A percentile compares a stretch with the other conserved stretches of the same genome.
phyloP scores from a whole-genome alignment of 306 rosid species.

The Quercus variabilis region DNA sequence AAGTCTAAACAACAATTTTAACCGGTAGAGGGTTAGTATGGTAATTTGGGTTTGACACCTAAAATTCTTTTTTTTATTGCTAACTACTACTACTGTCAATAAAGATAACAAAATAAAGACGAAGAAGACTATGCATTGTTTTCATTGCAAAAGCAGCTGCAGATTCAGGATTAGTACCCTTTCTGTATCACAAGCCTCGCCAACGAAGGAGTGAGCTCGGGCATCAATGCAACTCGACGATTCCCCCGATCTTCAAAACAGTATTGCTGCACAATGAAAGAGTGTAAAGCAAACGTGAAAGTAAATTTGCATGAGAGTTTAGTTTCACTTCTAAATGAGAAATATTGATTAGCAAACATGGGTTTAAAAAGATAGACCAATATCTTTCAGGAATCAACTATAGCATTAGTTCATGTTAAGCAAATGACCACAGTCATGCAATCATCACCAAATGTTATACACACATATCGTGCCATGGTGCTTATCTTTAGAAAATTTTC shows the following conservation, averaged over 20 bases:
- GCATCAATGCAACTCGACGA: conserved; percentile 10
- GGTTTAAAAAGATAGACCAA: background rate
- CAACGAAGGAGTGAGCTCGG: conserved; percentile 95
- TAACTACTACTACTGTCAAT: too few species aligned
- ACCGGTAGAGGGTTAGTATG: background rate
- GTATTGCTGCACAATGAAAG: conserved; percentile 64
- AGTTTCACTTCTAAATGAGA: background rate
- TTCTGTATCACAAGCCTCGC: conserved; percentile 95
- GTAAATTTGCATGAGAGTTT: background rate
- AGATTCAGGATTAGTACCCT: conserved; percentile 57
- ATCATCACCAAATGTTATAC: background rate
- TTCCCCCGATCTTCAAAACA: conserved; percentile 69
- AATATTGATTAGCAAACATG: background rate
- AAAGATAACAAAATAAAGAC: background rate
- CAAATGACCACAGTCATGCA: background rate
- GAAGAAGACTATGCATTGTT: background rate
- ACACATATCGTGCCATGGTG: background rate
- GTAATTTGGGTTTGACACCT: background rate
- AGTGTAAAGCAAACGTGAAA: background rate
- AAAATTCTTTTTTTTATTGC: too few species aligned
- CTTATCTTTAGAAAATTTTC: background rate
- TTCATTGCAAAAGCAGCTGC: background rate
- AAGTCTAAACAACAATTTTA: too few species aligned
- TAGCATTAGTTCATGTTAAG: background rate
- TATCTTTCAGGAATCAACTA: background rate